Conservation (phyloP, 2,329 filamentous ascomycete genomes). For the Huntiella moniliformis region DNA sequence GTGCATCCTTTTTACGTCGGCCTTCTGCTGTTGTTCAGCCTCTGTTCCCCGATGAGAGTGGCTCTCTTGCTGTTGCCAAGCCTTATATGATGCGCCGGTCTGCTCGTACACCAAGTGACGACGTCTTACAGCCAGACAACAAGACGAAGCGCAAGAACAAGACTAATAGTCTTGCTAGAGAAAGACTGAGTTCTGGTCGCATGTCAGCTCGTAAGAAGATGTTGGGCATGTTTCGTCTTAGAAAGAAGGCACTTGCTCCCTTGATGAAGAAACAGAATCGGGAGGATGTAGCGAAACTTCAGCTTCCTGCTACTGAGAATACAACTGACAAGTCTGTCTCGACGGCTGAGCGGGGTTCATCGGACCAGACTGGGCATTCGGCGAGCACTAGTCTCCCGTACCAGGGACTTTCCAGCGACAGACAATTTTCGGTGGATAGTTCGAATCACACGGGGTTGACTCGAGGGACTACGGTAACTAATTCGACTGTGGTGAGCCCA, state of each 20-base stretch:
- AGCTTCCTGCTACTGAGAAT: background rate
- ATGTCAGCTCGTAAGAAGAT: background rate
- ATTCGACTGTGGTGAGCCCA: background rate
- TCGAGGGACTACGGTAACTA: conserved; percentile 4
- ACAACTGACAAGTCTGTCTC: background rate
- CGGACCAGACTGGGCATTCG: background rate
- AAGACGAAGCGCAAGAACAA: conserved; percentile 1
- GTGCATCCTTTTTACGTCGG: conserved; percentile 6
- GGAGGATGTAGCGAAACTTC: background rate
- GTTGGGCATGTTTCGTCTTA: conserved; percentile 4
- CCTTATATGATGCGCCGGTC: conserved; percentile 9
- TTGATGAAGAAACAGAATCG: conserved; percentile 7
- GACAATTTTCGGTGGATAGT: conserved; percentile 4
- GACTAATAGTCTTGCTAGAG: background rate
- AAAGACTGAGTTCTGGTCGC: background rate
- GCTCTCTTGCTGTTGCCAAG: background rate
- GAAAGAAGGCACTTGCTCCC: conserved; percentile 7
- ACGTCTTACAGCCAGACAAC: background rate
- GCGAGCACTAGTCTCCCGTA: background rate
- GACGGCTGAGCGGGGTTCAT: background rate
- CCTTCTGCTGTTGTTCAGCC: conserved; percentile 1
- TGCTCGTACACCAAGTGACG: conserved; percentile 5
- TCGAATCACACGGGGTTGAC: conserved; percentile 2
- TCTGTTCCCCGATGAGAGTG: conserved; percentile 7
- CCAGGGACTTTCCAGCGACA: background rate